phyloP scores from a whole-genome alignment of 78 protist species.

The Speleostelium caveatum region DNA sequence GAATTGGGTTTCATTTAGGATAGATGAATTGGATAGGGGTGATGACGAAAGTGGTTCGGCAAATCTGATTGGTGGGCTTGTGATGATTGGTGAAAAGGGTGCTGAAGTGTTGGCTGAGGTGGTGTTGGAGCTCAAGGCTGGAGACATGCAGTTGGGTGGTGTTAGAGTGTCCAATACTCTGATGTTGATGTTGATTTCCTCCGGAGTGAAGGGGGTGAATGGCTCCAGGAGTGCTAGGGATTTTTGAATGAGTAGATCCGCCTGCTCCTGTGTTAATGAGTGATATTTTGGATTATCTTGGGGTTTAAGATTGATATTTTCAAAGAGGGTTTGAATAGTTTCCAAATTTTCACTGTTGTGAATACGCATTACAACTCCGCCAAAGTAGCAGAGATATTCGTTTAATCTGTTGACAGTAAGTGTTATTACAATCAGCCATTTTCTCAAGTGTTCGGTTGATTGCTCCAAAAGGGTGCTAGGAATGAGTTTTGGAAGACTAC shows the following conservation, averaged over 20 bases:
- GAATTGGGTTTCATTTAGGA: not conserved
- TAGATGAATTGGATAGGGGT: too few relatives aligned
- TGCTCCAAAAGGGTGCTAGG: not conserved
- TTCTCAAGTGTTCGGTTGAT: not conserved
- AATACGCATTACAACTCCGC: slow-evolving; percentile 53
- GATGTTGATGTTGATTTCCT: slow-evolving; percentile 11
- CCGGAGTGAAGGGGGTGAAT: slow-evolving; percentile 10
- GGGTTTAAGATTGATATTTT: not conserved
- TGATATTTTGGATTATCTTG: slow-evolving; percentile 10
- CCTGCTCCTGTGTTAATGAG: not conserved
- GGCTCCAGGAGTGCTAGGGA: slow-evolving; percentile 2
- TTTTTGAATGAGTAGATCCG: slow-evolving; percentile 2
- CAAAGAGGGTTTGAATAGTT: not conserved
- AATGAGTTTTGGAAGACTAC: not conserved
- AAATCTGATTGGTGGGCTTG: not conserved
- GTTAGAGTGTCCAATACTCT: slow-evolving; percentile 13
- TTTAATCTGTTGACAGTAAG: slow-evolving; percentile 19
- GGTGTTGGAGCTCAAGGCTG: not conserved
- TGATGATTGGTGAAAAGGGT: not conserved
- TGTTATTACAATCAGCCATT: slow-evolving; percentile 36
- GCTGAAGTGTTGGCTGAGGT: not conserved
- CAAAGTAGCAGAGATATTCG: slow-evolving; percentile 61
- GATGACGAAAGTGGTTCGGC: too few relatives aligned
- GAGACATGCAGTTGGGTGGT: not conserved
- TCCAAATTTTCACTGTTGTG: not conserved